phyloP scores from a whole-genome alignment of 768 basidiomycete genomes.

The Cystofilobasidium macerans region DNA sequence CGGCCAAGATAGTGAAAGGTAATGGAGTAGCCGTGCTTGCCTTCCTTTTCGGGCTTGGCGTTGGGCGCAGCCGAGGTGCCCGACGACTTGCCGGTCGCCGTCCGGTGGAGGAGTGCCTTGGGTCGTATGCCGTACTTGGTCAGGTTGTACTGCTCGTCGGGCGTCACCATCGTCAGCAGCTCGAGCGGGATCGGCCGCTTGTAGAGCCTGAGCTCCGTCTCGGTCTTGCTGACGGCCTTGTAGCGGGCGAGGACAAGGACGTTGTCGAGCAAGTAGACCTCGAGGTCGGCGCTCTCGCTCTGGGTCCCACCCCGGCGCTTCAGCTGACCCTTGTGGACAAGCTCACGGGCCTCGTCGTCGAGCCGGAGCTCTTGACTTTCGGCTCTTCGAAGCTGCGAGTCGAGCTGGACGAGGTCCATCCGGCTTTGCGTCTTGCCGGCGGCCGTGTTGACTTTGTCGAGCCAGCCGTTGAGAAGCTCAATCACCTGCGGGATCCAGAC shows the following conservation, averaged over 20 bases:
- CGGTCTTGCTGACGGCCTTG: constrained; percentile 57
- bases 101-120: constrained; percentile 34
- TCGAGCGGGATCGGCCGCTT: constrained; percentile 95
- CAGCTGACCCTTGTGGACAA: constrained; percentile 79
- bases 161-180: constrained; percentile 67
- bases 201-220: constrained; percentile 86
- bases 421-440: constrained; percentile 92
- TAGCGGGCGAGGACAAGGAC: constrained; percentile 85
- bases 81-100: constrained; percentile 28
- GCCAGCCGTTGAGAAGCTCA: constrained; percentile 63
- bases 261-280: constrained; percentile 94
- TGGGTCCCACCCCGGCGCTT: constrained; percentile 67
- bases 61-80: constrained; percentile 18
- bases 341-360: constrained; percentile 74
- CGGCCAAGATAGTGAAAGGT: constrained; percentile 89
- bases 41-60: constrained; percentile 33
- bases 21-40: constrained; percentile 78
- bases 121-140: constrained; percentile 32
- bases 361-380: constrained; percentile 76
- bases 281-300: constrained; percentile 73
- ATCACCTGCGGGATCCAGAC: constrained; percentile 63
- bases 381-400: constrained; percentile 79
- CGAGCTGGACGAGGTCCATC: constrained; percentile 87
- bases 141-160: constrained; percentile 53
- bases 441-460: constrained; percentile 79